Base-by-base conservation (phyloP, 148 eudicot genomes). In the Vaccinium corymbosum region DNA sequence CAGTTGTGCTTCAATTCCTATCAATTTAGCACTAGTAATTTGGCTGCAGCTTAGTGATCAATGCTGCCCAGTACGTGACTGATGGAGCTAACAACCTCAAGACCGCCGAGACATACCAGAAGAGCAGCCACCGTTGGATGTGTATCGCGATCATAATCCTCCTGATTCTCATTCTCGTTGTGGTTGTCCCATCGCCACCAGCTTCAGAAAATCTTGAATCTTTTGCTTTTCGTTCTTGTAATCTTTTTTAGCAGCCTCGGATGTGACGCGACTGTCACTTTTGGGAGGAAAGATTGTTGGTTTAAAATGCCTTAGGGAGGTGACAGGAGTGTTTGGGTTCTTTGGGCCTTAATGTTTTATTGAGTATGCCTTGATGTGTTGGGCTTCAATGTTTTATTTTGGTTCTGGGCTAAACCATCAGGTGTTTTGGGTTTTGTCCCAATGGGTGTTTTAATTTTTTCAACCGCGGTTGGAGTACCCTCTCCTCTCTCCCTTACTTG, bases 21-120 rank as follows among this genome's bases (percentile, higher is more conserved):
- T 15, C 19, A 15, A 15, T 55, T 14, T 55, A 55, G 19, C 17
- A 15, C 59, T 55, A 7, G 59, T 55, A 55, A 15, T 55, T 55
- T 55, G 59, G 17, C 19, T 55, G 19, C 59, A 55, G 59, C 59
- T 55, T 55, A 15, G 19, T 14, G 15, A 79, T 94, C 62, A 96
- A 93, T 72, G 95, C 97, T 0, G 90, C 90, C 0, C 88, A 93
- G 20, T 96, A 96, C 80, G 95, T 96, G 0, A 81, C 81, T 56
- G 94, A 89, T 74, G 99, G 99, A 12, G 70, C 87, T 0, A 92
- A 91, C 25, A 87, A 93, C 29, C 90, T 96, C 8, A 90, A 94
- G 81, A 86, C 90, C 29, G 99, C 99, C 29, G 94, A 96, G 78
- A 88, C 80, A 25, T 89, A 94, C 86, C 98, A 96, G 77, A 91